Percentiles rank a stretch among this genome's conserved stretches.
Evolutionary conservation across 257 asterid species (phyloP).

Genomic region (Nicotiana otophora): DNA sequence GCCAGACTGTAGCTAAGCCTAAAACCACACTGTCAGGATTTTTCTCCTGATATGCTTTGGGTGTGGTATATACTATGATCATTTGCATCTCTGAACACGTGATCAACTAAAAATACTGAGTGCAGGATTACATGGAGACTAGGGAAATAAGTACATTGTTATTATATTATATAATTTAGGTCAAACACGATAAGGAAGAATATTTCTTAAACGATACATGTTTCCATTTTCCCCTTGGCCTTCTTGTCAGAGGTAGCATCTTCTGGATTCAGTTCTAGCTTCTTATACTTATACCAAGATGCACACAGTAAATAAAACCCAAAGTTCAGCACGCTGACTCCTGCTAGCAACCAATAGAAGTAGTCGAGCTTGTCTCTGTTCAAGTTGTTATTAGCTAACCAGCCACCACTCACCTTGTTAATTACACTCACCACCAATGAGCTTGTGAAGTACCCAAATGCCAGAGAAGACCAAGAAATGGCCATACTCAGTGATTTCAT

Average conservation of each 20-base stretch:
- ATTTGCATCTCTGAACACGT: neutral
- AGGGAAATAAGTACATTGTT: neutral
- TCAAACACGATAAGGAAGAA: neutral
- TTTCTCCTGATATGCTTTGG: neutral
- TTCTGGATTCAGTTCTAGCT: constrained; percentile 27
- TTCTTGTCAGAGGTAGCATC: neutral
- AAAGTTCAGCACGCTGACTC: constrained; percentile 42
- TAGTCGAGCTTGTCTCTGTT: constrained; percentile 54
- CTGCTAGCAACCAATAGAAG: constrained; percentile 54
- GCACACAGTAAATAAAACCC: constrained; percentile 50
- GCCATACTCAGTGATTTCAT: constrained; percentile 62
- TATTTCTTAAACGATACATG: neutral
- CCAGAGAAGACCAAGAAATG: constrained; percentile 63
- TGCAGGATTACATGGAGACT: neutral
- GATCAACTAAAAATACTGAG: neutral
- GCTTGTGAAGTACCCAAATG: constrained; percentile 62
- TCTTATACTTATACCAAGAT: constrained; percentile 59
- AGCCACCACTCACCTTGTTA: constrained; percentile 58
- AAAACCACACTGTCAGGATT: neutral
- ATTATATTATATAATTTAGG: neutral
- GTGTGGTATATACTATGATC: neutral
- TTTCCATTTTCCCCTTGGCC: neutral
- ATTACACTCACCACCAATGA: constrained; percentile 54
- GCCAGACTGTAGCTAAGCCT: neutral
- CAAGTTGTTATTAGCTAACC: constrained; percentile 54